Evolutionary conservation across 345 rosid species (phyloP).

Genomic region (Adansonia digitata): DNA sequence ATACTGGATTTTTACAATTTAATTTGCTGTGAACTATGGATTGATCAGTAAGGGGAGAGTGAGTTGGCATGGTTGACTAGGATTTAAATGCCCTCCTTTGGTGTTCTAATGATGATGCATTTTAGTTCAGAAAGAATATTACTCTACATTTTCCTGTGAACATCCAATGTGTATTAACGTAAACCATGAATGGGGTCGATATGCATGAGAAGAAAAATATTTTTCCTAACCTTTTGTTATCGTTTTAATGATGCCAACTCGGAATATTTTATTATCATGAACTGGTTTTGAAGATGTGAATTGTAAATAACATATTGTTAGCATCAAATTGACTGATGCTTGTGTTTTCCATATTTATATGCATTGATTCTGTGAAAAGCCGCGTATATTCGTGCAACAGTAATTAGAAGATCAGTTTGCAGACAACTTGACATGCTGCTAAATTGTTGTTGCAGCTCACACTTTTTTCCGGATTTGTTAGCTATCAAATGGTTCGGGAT

Average conservation of each 20-base stretch:
- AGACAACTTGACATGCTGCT: constrained; percentile 21
- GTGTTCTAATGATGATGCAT: not conserved
- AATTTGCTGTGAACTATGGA: no score
- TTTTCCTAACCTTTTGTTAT: not conserved
- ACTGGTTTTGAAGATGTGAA: not conserved
- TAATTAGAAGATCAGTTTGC: not conserved
- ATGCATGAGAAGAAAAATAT: not conserved
- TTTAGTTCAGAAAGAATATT: not conserved
- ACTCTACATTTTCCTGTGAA: not conserved
- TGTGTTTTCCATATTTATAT: not conserved
- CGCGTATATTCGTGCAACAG: not conserved
- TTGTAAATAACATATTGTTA: not conserved
- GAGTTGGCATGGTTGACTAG: not conserved
- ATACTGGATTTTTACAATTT: not conserved
- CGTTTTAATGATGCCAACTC: not conserved
- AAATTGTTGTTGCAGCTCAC: constrained; percentile 70
- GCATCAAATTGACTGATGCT: not conserved
- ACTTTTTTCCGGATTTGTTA: constrained; percentile 95
- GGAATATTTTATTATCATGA: not conserved
- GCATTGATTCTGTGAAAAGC: not conserved
- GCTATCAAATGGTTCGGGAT: constrained; percentile 98
- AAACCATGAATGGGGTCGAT: not conserved
- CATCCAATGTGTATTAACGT: not conserved
- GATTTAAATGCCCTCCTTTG: not conserved
- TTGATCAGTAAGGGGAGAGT: not conserved